Evolutionary conservation across 257 asterid species (phyloP), one percentile per base, ranked within the genome.

Genomic region (Fraxinus quadrangulata): DNA sequence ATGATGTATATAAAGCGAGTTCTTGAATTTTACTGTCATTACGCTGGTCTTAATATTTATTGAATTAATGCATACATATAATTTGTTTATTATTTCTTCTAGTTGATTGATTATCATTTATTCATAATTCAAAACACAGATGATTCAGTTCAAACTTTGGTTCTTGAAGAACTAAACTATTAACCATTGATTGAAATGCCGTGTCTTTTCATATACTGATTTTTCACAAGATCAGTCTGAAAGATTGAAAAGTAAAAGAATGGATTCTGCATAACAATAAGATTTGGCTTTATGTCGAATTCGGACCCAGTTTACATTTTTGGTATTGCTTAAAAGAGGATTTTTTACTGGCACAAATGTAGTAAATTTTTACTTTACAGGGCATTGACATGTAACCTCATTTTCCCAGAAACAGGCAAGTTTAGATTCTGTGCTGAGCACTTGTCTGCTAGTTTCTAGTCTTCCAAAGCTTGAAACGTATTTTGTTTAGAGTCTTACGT

Each of bases 261-360:
- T n/a, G 63, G 59, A 24, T 30, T 74, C 3, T 71, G 47, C 51
- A 71, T 21, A 78, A 59, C 26, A 70, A 66, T 28, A 39, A 42
- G 42, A 73, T 63, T 47, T 78, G 73, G 72, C 79, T 81, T 84
- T 78, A 67, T 61, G 39, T 36, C 78, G 77, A 75, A 74, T 61
- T 77, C 75, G 49, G 71, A 65, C 74, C 37, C 77, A 71, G 81
- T 79, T 37, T 28, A 37, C 81, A 72, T 74, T 77, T 66, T 81
- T 59, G 78, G 86, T 67, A 77, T 79, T 74, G 83, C 82, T 86
- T 76, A 45, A 68, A 77, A 79, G 80, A 54, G 40, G 67, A 21
- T 71, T 59, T 59, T 56, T 11, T 49, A 36, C 31, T 63, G 28
- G 67, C 40, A 45, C 72, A n/a, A 66, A 51, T 10, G 4, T 37